Evolutionary conservation across 2,329 filamentous ascomycete genomes (phyloP).

Genomic region (Pseudocercospora pini-densiflorae): DNA sequence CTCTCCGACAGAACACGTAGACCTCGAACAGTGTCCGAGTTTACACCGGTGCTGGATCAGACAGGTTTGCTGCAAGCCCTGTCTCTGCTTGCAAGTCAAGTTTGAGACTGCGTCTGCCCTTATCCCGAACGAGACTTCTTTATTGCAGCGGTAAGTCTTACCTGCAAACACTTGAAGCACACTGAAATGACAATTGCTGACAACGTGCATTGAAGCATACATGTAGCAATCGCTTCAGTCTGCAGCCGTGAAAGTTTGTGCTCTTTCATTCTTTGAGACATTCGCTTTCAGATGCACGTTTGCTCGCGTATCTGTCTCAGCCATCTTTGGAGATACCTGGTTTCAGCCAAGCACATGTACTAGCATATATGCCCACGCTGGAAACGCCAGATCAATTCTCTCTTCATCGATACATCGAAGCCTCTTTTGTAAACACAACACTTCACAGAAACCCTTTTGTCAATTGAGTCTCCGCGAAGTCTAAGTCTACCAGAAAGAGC

Average conservation of each 20-base stretch:
- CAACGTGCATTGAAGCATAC: neutral
- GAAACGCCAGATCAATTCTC: neutral
- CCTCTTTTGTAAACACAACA: neutral
- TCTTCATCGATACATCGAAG: neutral
- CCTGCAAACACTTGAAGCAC: neutral
- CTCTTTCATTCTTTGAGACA: neutral
- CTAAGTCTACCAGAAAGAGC: neutral
- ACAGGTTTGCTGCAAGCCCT: neutral
- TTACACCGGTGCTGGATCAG: neutral
- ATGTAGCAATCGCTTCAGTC: neutral
- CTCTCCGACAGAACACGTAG: no score
- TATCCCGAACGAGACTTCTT: neutral
- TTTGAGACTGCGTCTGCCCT: no score
- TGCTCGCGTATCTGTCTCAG: neutral
- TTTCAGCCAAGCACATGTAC: neutral
- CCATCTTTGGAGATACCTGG: neutral
- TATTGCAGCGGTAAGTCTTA: neutral
- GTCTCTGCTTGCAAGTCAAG: neutral
- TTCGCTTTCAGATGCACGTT: neutral
- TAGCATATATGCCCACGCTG: neutral
- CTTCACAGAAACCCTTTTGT: neutral
- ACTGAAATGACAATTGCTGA: neutral
- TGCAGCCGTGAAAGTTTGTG: neutral
- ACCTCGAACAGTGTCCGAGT: no score
- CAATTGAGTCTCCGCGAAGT: neutral